Conservation (phyloP, 257 asterid species). For the Euphrasia confusa region DNA sequence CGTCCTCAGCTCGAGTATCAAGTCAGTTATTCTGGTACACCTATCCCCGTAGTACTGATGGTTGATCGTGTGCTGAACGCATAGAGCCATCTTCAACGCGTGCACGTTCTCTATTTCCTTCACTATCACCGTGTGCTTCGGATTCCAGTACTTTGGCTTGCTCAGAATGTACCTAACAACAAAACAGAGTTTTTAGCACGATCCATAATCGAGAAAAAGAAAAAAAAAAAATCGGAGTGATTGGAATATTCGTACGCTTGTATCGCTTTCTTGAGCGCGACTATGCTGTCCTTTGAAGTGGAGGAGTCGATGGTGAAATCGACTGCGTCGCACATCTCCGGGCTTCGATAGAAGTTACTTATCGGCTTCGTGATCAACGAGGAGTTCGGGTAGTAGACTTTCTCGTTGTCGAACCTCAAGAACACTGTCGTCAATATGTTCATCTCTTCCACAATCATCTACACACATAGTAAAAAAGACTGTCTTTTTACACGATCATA, state of each 20-base stretch:
- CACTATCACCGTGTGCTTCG: background rate
- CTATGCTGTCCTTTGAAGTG: slow-evolving; percentile 48
- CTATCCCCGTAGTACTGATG: background rate
- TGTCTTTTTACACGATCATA: no score
- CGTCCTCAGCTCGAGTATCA: background rate
- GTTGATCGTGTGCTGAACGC: background rate
- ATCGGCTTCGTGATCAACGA: slow-evolving; percentile 49
- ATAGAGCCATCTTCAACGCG: background rate
- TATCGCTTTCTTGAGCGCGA: slow-evolving; percentile 48
- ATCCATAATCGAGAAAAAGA: background rate
- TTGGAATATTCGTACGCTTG: slow-evolving; percentile 33
- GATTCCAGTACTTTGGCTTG: slow-evolving; percentile 6
- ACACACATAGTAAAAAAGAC: background rate
- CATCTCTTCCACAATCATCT: slow-evolving; percentile 72
- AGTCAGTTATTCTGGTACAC: background rate
- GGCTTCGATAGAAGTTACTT: slow-evolving; percentile 67
- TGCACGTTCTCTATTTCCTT: slow-evolving; percentile 1
- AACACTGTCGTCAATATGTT: slow-evolving; percentile 61
- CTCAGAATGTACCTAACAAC: background rate
- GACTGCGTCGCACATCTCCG: slow-evolving; percentile 50
- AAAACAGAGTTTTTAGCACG: background rate
- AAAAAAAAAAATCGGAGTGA: no score
- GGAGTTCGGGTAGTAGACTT: slow-evolving; percentile 57
- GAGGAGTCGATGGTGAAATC: slow-evolving; percentile 44
- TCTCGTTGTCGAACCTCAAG: slow-evolving; percentile 55